A percentile compares a stretch with the other conserved stretches of the same genome.
These are phyloP conservation scores for Tylopilus rubrobrunneus DNA, from an alignment of 768 basidiomycete genomes.

Conservation along the genomic window DNA sequence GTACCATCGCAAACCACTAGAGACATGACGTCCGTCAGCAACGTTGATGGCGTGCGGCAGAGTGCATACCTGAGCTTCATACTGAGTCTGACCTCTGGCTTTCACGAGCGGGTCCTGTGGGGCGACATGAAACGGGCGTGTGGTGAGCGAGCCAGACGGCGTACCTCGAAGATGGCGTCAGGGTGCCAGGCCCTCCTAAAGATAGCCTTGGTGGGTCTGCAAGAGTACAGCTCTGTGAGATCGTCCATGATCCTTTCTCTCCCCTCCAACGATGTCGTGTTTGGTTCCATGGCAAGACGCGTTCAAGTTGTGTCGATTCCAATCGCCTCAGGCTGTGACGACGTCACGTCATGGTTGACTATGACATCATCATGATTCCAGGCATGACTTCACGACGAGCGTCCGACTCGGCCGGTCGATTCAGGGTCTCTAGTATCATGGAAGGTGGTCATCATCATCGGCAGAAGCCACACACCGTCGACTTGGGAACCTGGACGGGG, in stretches of 20 bases:
- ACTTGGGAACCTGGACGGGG: too few species aligned
- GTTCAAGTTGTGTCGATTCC: too few species aligned
- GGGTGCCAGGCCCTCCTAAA: background rate
- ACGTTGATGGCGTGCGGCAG: background rate
- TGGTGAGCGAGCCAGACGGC: background rate
- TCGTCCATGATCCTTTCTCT: background rate
- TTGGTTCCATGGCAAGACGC: background rate
- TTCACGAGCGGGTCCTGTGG: background rate
- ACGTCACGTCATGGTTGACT: too few species aligned
- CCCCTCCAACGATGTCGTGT: background rate
- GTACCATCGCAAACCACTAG: conserved; percentile 1
- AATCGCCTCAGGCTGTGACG: too few species aligned
- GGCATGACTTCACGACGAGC: too few species aligned
- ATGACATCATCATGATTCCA: too few species aligned
- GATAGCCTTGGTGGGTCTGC: background rate
- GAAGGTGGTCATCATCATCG: too few species aligned
- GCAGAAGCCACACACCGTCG: too few species aligned
- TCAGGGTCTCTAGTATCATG: too few species aligned
- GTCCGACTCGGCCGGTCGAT: too few species aligned
- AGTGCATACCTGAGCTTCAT: background rate
- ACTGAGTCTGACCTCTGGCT: background rate
- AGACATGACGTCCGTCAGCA: background rate
- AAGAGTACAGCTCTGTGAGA: background rate
- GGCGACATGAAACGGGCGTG: background rate
- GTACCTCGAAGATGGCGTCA: background rate